Conservation (phyloP, 2,329 filamentous ascomycete species). For the Neonectria sp. region DNA sequence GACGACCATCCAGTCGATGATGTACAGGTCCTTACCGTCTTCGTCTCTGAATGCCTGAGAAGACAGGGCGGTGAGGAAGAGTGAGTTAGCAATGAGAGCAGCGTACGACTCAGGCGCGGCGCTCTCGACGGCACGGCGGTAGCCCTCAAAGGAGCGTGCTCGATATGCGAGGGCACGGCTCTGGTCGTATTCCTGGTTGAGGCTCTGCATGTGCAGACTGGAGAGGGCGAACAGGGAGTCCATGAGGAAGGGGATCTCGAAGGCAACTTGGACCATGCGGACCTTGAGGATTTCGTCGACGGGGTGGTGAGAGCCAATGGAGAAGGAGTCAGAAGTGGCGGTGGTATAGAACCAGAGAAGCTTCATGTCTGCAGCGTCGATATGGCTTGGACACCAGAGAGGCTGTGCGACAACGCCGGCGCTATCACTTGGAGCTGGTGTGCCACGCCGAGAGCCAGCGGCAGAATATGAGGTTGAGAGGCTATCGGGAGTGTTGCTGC, state of each 20-base stretch:
- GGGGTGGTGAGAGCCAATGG: slow-evolving; percentile 52
- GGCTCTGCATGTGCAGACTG: slow-evolving; percentile 63
- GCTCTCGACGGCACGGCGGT: slow-evolving; percentile 65
- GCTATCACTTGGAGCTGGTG: slow-evolving; percentile 23
- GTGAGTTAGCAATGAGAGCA: slow-evolving; percentile 66
- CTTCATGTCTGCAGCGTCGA: slow-evolving; percentile 64
- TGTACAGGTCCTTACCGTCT: slow-evolving; percentile 61
- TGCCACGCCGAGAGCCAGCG: neutral
- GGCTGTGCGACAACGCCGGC: slow-evolving; percentile 42
- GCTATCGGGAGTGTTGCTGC: slow-evolving; percentile 6
- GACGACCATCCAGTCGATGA: slow-evolving; percentile 70
- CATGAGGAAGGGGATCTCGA: slow-evolving; percentile 69
- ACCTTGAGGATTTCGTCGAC: slow-evolving; percentile 62
- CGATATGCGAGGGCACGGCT: slow-evolving; percentile 61
- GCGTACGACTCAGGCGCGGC: slow-evolving; percentile 63
- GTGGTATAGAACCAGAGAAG: slow-evolving; percentile 70
- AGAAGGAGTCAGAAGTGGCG: slow-evolving; percentile 63
- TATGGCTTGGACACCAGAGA: slow-evolving; percentile 50
- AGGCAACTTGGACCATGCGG: slow-evolving; percentile 65
- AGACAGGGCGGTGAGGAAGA: slow-evolving; percentile 66
- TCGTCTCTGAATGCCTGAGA: slow-evolving; percentile 67
- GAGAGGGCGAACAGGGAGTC: slow-evolving; percentile 68
- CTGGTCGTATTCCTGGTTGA: slow-evolving; percentile 57
- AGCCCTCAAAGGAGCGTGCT: slow-evolving; percentile 65
- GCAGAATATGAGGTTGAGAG: slow-evolving; percentile 9